A percentile compares a stretch with the other conserved stretches of the same genome.
These are phyloP conservation scores for Aschersonia sp. DNA, from an alignment of 2,329 filamentous ascomycete genomes.

Conservation along the genomic window DNA sequence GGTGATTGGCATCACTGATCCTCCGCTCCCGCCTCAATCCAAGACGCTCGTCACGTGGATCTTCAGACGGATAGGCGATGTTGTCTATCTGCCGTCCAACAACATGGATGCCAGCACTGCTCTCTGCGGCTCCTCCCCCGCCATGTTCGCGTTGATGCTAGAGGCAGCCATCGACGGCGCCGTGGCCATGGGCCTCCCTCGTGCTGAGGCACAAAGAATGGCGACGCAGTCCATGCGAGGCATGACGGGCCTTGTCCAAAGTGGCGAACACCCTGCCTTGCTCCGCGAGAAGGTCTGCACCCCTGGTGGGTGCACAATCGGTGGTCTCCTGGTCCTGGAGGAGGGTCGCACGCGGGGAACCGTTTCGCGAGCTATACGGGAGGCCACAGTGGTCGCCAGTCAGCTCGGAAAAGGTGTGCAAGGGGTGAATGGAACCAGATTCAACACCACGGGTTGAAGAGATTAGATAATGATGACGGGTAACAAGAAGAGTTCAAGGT, in stretches of 20 bases:
- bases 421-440: constrained; percentile 20
- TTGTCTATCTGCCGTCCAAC: constrained; percentile 49
- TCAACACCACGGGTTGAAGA: constrained; percentile 4
- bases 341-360: constrained; percentile 55
- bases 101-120: constrained; percentile 63
- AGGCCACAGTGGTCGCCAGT: constrained; percentile 56
- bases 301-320: constrained; percentile 65
- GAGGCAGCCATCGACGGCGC: constrained; percentile 66
- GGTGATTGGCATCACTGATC: constrained; percentile 51
- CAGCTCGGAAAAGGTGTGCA: constrained; percentile 34
- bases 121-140: constrained; percentile 60
- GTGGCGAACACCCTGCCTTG: constrained; percentile 60
- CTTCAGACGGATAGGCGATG: constrained; percentile 59
- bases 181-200: constrained; percentile 63
- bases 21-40: constrained; percentile 38
- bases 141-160: constrained; percentile 61
- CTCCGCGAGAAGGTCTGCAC: constrained; percentile 65
- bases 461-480: too few relatives aligned
- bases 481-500: too few relatives aligned
- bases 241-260: constrained; percentile 52
- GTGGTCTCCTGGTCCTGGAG: constrained; percentile 58
- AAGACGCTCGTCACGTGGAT: constrained; percentile 56
- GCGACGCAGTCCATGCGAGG: constrained; percentile 68
- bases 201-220: constrained; percentile 61
- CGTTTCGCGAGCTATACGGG: constrained; percentile 52